Base-by-base conservation (phyloP, 805 yeast species). In the Jamesozyma spencerorum region DNA sequence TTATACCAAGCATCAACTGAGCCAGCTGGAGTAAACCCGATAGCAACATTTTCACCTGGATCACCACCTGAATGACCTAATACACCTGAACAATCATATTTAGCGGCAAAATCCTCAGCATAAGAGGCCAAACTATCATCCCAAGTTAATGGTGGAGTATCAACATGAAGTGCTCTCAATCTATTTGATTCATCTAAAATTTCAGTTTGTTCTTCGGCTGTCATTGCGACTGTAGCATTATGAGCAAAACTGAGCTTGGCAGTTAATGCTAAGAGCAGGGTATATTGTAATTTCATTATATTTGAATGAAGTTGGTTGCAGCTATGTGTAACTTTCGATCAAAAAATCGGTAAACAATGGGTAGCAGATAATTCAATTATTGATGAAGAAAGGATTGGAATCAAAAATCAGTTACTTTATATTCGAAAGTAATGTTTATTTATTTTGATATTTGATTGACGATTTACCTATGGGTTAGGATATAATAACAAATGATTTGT, bases 21-120 rank as follows among this genome's bases (percentile, higher is more conserved):
- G 31, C 55, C 55, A 15, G 44, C 37, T 17, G 60, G 52, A 18
- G 53, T 44, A 50, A 71, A 71, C 44, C 86, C 88, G 30, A 77
- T 72, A 18, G 87, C 88, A 48, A 82, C 68, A 65, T 82, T 82
- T 58, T 82, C 90, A 64, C 92, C 92, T 57, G 79, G 79, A 33
- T 40, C 38, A 12, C 49, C 49, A 22, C 69, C 65, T 17, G 86
- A 77, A 62, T 82, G 90, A 15, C 69, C 60, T 48, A 82, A 65
- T 39, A 66, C 61, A 47, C 82, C 85, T 10, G 78, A 72, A 55
- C 77, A 70, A 36, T 68, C 70, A 51, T 72, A 72, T 6, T 50
- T 58, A 55, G 60, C 66, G 36, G 76, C 76, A 50, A 74, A 77
- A 31, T 60, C 55, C 50, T 58, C 65, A 43, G 83, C 82, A 52